These are phyloP conservation scores for Sideroxylon spinosum DNA, from an alignment of 179 eudicot species.

Conservation along the genomic window DNA sequence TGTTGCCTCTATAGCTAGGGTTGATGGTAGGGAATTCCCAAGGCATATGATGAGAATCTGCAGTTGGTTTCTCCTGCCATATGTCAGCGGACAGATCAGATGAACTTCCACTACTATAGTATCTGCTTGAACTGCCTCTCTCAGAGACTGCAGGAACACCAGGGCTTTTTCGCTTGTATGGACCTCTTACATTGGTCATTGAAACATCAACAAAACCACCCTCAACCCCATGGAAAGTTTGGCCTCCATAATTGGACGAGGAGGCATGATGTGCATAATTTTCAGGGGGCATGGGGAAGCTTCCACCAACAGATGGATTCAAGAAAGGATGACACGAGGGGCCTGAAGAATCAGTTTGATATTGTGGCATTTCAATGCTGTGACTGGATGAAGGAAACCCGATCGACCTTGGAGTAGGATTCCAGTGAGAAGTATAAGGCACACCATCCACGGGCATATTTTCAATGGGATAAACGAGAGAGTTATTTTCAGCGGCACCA, in stretches of 20 bases:
- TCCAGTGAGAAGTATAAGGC: conserved; percentile 56
- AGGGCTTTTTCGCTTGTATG: conserved; percentile 74
- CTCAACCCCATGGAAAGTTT: conserved; percentile 36
- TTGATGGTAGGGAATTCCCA: conserved; percentile 43
- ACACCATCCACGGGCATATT: conserved; percentile 49
- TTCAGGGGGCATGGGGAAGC: conserved; percentile 41
- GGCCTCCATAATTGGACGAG: conserved; percentile 52
- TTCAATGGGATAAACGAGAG: conserved; percentile 47
- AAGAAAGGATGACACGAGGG: conserved; percentile 42
- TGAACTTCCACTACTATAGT: conserved; percentile 54
- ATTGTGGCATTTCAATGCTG: conserved; percentile 45
- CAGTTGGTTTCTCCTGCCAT: conserved; percentile 52
- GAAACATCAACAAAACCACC: conserved; percentile 46
- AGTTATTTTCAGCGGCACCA: conserved; percentile 46
- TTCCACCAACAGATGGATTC: conserved; percentile 44
- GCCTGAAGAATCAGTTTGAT: conserved; percentile 49
- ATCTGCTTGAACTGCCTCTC: conserved; percentile 59
- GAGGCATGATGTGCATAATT: conserved; percentile 59
- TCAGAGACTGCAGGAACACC: conserved; percentile 48
- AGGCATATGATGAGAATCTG: conserved; percentile 44
- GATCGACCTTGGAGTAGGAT: conserved; percentile 41
- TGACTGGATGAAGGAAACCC: conserved; percentile 46
- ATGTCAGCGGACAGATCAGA: conserved; percentile 47
- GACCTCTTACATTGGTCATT: conserved; percentile 45
- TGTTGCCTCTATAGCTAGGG: conserved; percentile 39